Evolutionary conservation across 2,329 filamentous ascomycete species (phyloP).

Genomic region (Hypoxylon sp.): DNA sequence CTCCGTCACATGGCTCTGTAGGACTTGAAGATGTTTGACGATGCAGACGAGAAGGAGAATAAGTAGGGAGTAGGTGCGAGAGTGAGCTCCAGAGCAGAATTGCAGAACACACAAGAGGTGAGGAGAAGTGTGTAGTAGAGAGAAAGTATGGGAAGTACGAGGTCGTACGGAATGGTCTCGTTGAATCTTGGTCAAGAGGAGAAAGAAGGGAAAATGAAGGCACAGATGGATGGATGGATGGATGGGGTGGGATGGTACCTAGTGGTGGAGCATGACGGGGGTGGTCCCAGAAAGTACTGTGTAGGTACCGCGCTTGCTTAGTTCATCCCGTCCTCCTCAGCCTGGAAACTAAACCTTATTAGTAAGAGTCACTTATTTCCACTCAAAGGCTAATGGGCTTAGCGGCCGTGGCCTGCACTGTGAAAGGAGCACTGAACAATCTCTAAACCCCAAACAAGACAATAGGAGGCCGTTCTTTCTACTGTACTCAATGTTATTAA

Average conservation of each 20-base stretch:
- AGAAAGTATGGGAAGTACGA: slow-evolving; percentile 48
- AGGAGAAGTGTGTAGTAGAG: slow-evolving; percentile 25
- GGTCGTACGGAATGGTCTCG: slow-evolving; percentile 50
- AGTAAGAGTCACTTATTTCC: slow-evolving; percentile 38
- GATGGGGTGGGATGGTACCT: slow-evolving; percentile 42
- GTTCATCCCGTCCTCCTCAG: slow-evolving; percentile 42
- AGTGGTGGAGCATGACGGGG: slow-evolving; percentile 42
- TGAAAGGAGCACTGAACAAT: slow-evolving; percentile 30
- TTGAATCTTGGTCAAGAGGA: slow-evolving; percentile 51
- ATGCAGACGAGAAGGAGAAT: not conserved
- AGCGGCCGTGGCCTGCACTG: slow-evolving; percentile 25
- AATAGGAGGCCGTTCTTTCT: slow-evolving; percentile 21
- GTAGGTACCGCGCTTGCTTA: slow-evolving; percentile 46
- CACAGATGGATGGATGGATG: slow-evolving; percentile 45
- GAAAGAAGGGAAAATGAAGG: slow-evolving; percentile 52
- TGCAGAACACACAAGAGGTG: slow-evolving; percentile 30
- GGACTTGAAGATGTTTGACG: slow-evolving; percentile 27
- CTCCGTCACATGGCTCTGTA: slow-evolving; percentile 52
- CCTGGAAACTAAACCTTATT: slow-evolving; percentile 38
- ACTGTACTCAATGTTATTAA: not conserved
- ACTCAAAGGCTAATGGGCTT: slow-evolving; percentile 21
- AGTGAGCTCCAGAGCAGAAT: slow-evolving; percentile 1
- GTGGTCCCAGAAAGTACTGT: slow-evolving; percentile 42
- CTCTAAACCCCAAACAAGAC: slow-evolving; percentile 18
- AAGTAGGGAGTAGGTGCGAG: slow-evolving; percentile 10